phyloP scores from a whole-genome alignment of 495 filamentous ascomycete genomes.

The Sphaerosporella brunnea region DNA sequence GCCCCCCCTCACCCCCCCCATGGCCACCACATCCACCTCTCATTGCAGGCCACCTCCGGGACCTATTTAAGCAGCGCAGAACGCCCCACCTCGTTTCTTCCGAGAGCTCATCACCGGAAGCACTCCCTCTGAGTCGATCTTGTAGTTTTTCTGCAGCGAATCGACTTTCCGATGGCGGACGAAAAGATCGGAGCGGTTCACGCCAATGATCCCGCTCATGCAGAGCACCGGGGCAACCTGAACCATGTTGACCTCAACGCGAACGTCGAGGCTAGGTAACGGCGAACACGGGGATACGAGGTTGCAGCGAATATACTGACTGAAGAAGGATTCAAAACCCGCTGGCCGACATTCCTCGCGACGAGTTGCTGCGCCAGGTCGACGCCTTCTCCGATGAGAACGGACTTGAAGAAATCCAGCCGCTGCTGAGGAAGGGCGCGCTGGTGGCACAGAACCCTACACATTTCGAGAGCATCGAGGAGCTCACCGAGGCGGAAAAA shows the following conservation, averaged over 20 bases:
- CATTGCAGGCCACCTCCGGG: too few species aligned
- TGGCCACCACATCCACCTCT: too few species aligned
- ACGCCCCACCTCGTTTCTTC: too few species aligned
- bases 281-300: too few species aligned
- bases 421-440: constrained; percentile 42
- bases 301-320: too few species aligned
- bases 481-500: constrained; percentile 39
- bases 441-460: constrained; percentile 45
- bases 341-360: constrained; percentile 36
- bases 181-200: background rate
- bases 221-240: constrained; percentile 23
- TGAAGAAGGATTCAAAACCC: constrained; percentile 40
- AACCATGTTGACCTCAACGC: constrained; percentile 31
- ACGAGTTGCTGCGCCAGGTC: constrained; percentile 38
- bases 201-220: background rate
- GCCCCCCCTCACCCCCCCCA: too few species aligned
- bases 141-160: too few species aligned
- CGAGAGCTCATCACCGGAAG: too few species aligned
- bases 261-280: constrained; percentile 33
- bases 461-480: constrained; percentile 36
- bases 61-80: too few species aligned
- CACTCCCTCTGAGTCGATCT: too few species aligned
- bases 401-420: constrained; percentile 33
- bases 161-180: too few species aligned
- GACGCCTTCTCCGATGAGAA: constrained; percentile 37